Base-by-base conservation (phyloP, 179 eudicot species). In the Spinacia oleracea region DNA sequence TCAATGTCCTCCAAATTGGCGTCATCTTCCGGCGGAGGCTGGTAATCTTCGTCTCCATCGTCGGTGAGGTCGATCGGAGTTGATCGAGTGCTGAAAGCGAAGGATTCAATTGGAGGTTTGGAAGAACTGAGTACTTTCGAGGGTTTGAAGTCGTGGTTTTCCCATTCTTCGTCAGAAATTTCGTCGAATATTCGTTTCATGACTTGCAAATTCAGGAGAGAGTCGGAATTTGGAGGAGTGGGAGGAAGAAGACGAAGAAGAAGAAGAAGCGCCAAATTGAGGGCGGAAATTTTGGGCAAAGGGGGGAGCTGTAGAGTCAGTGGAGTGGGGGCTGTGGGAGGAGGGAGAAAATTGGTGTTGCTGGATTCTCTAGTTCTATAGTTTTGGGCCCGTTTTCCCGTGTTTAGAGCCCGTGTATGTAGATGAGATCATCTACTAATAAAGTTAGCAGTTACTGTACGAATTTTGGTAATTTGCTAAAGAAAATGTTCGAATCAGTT, bases 161-260 rank as follows among this genome's bases (percentile, higher is more conserved):
- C 87, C 98, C 98, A 93, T 50, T 92, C 97, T 12, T 90, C 92
- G 81, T 93, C 97, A 62, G 97, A 90, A 75, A 93, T 86, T 81
- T 93, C 98, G 31, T 81, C 85, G 74, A 88, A 88, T 0, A 69
- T 79, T 79, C 97, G 80, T 87, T 88, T 91, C 95, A 91, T 90
- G 45, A 18, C 2, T 16, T 51, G 63, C 11, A 23, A 18, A 23
- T 48, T 46, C 62, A 6, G 43, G 34, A 29, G 18, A 18, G 70
- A 2, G 64, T 55, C 46, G 48, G 34, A 50, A 31, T 4, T 48
- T 6, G 9, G 38, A 2, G 35, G 56, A 29, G 60, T 45, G 31
- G 56, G 78, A n/a, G 21, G 77, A 38, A 71, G 76, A 71, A 78
- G 74, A 65, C n/a, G n/a, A n/a, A 67, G 78, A n/a, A 23, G 77